Conservation (phyloP, 805 yeast genomes). For the Pichia sporocuriosa region DNA sequence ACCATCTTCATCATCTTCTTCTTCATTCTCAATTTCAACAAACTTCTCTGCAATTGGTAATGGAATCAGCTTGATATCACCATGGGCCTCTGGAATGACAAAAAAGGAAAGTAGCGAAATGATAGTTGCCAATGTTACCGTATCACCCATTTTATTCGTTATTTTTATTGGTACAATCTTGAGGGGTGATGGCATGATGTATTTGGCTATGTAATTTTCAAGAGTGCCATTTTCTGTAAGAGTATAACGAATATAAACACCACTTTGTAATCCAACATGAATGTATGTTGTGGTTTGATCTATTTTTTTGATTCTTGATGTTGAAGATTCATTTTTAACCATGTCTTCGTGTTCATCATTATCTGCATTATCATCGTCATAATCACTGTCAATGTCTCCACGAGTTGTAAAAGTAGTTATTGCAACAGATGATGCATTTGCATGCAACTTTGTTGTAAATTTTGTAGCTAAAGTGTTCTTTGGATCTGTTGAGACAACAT, state of each 20-base stretch:
- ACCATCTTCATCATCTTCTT: conserved; percentile 1
- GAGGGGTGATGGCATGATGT: conserved; percentile 4
- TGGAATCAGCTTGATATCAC: conserved; percentile 41
- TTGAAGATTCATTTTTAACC: background rate
- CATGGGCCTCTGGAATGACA: conserved; percentile 2
- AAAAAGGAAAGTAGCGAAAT: conserved; percentile 5
- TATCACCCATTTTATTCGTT: background rate
- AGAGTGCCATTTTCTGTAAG: conserved; percentile 60
- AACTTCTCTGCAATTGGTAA: conserved; percentile 39
- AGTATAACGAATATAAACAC: conserved; percentile 62
- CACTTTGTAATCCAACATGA: conserved; percentile 80
- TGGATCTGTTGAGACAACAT: conserved; percentile 56
- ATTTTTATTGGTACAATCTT: background rate
- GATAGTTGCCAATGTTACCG: background rate
- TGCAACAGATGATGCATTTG: conserved; percentile 34
- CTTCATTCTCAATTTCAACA: conserved; percentile 18
- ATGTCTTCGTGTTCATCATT: conserved; percentile 10
- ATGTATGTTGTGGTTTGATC: conserved; percentile 30
- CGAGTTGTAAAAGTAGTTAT: too few relatives aligned
- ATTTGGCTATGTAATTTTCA: conserved; percentile 33
- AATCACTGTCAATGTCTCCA: too few relatives aligned
- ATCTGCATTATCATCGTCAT: conserved; percentile 15
- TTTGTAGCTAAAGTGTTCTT: conserved; percentile 53
- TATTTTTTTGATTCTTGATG: too few relatives aligned
- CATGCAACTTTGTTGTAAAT: conserved; percentile 59